phyloP scores from a whole-genome alignment of 345 rosid species.

The Clarkia xantiana region DNA sequence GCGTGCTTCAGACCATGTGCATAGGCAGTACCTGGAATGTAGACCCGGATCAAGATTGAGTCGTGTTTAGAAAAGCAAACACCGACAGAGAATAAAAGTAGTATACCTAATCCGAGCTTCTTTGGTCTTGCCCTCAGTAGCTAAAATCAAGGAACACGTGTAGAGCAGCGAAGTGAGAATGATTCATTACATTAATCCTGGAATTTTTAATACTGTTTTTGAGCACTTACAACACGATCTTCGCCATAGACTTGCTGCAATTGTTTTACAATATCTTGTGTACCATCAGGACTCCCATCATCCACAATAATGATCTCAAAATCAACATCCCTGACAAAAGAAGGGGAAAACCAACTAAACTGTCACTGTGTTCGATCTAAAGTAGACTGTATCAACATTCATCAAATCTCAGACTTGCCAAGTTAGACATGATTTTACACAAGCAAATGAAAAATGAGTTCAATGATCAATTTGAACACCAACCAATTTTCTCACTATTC shows the following conservation, averaged over 20 bases:
- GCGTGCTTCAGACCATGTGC: conserved; percentile 85
- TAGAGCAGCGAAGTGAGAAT: not conserved
- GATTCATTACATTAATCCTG: too few relatives aligned
- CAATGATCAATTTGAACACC: too few relatives aligned
- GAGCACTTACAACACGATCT: conserved; percentile 51
- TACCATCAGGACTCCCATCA: conserved; percentile 97
- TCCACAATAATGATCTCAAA: conserved; percentile 88
- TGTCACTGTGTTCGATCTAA: too few relatives aligned
- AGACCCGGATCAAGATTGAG: conserved; percentile 10
- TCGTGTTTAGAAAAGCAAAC: not conserved
- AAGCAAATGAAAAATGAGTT: too few relatives aligned
- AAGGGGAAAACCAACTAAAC: too few relatives aligned
- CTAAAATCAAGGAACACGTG: conserved; percentile 27
- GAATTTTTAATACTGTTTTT: too few relatives aligned
- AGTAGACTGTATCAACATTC: too few relatives aligned
- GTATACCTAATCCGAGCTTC: conserved; percentile 91
- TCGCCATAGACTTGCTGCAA: conserved; percentile 73
- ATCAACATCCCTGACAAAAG: conserved; percentile 26
- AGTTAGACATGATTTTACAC: too few relatives aligned
- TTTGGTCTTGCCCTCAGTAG: conserved; percentile 66
- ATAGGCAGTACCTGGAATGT: conserved; percentile 72
- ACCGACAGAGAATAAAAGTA: not conserved
- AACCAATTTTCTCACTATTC: too few relatives aligned
- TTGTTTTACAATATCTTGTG: conserved; percentile 76
- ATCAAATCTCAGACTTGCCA: too few relatives aligned